Conservation (phyloP, 352 stramenopile genomes). For the Discostella stelligera region DNA sequence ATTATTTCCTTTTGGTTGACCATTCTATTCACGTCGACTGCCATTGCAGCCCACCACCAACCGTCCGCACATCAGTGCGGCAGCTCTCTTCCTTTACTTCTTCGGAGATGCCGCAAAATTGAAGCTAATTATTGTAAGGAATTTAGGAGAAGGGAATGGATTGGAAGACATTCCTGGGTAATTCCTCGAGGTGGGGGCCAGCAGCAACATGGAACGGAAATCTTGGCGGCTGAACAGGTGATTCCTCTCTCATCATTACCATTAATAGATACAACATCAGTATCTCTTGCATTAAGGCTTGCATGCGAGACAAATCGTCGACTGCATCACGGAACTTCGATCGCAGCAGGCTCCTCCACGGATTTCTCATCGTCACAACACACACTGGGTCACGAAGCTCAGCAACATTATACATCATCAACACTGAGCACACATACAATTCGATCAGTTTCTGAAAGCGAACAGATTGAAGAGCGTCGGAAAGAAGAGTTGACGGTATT, state of each 20-base stretch:
- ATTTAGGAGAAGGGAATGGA: not conserved
- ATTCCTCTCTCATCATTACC: conserved; percentile 11
- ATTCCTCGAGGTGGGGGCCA: not conserved
- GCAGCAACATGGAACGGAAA: no score
- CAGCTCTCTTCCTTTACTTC: not conserved
- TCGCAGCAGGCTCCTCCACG: not conserved
- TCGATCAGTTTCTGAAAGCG: conserved; percentile 5
- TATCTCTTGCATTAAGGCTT: conserved; percentile 34
- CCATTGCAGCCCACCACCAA: not conserved
- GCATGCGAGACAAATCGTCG: conserved; percentile 37
- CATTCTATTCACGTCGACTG: not conserved
- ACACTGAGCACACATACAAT: conserved; percentile 9
- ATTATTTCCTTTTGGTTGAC: not conserved
- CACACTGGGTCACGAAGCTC: not conserved
- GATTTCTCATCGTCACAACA: not conserved
- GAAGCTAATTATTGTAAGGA: not conserved
- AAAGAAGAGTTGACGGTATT: conserved; percentile 37
- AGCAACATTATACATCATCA: not conserved
- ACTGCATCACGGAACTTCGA: conserved; percentile 18
- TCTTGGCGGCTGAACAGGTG: not conserved
- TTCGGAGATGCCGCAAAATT: not conserved
- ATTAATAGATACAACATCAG: conserved; percentile 38
- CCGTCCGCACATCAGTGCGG: not conserved
- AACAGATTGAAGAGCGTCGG: conserved; percentile 14
- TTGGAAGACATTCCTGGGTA: not conserved